A percentile compares a stretch with the other conserved stretches of the same genome.
Conservation (phyloP, 768 basidiomycete genomes). For the Suillus cothurnatus region DNA sequence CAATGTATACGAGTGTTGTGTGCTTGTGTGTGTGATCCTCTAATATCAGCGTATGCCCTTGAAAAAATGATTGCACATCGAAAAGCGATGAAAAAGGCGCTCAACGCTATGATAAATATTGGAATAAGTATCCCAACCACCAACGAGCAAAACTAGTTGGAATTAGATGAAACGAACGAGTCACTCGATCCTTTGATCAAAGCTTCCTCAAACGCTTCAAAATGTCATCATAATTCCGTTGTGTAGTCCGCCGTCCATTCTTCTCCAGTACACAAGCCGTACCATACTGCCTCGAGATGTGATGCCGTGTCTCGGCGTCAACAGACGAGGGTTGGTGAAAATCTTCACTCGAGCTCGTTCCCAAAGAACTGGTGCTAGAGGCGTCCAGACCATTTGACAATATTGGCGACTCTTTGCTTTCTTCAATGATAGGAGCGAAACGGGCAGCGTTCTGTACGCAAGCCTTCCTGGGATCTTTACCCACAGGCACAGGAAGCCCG, state of each 20-base stretch:
- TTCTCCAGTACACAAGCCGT: conserved; percentile 44
- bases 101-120: conserved; percentile 3
- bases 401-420: not conserved
- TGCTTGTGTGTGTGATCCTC: not conserved
- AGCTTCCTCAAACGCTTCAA: conserved; percentile 38
- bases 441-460: not conserved
- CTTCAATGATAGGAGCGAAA: not conserved
- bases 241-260: conserved; percentile 38
- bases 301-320: not conserved
- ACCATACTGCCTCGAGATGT: conserved; percentile 24
- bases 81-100: not conserved
- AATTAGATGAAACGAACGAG: not conserved
- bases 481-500: not conserved
- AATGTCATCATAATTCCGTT: conserved; percentile 37
- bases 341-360: not conserved
- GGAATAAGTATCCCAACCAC: not conserved
- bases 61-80: not conserved
- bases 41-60: not conserved
- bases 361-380: conserved; percentile 10
- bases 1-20: not conserved
- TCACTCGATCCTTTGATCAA: conserved; percentile 1
- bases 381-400: not conserved
- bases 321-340: not conserved
- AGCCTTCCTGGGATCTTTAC: not conserved
- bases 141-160: not conserved